Evolutionary conservation across 495 filamentous ascomycete genomes (phyloP).

Genomic region (Physcia stellaris): DNA sequence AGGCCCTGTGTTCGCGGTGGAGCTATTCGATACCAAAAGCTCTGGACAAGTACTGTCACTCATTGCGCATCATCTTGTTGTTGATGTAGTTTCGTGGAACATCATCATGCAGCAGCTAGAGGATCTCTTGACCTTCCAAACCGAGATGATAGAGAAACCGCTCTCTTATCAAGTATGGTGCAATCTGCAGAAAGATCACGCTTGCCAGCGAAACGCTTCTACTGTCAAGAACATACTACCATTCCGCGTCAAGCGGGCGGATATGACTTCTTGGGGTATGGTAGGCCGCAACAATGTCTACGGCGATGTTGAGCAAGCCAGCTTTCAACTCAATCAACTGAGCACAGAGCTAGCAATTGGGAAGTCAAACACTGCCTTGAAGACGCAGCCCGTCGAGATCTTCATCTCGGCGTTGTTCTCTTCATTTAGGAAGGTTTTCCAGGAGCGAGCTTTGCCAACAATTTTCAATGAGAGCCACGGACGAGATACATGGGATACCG

Average conservation of each 20-base stretch:
- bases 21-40: constrained; percentile 22
- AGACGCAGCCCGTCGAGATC: constrained; percentile 32
- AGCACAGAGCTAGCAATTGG: constrained; percentile 29
- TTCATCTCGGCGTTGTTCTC: constrained; percentile 34
- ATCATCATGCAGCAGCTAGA: constrained; percentile 44
- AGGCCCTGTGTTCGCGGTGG: constrained; percentile 32
- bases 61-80: constrained; percentile 41
- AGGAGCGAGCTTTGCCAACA: constrained; percentile 10
- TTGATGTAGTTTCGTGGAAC: constrained; percentile 47
- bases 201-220: background rate
- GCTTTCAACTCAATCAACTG: constrained; percentile 30
- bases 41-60: constrained; percentile 14
- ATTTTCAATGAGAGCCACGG: constrained; percentile 23
- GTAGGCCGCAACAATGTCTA: constrained; percentile 24
- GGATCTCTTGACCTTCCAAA: constrained; percentile 25
- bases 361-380: constrained; percentile 27
- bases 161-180: constrained; percentile 18
- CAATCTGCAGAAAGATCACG: constrained; percentile 3
- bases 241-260: constrained; percentile 5
- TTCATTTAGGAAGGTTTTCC: constrained; percentile 35
- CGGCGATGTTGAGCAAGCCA: constrained; percentile 24
- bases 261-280: constrained; percentile 11
- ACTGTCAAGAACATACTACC: constrained; percentile 1
- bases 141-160: constrained; percentile 17
- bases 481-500: constrained; percentile 18